phyloP scores from a whole-genome alignment of 2,329 filamentous ascomycete species.

The Ploettnerulaceae sp. region DNA sequence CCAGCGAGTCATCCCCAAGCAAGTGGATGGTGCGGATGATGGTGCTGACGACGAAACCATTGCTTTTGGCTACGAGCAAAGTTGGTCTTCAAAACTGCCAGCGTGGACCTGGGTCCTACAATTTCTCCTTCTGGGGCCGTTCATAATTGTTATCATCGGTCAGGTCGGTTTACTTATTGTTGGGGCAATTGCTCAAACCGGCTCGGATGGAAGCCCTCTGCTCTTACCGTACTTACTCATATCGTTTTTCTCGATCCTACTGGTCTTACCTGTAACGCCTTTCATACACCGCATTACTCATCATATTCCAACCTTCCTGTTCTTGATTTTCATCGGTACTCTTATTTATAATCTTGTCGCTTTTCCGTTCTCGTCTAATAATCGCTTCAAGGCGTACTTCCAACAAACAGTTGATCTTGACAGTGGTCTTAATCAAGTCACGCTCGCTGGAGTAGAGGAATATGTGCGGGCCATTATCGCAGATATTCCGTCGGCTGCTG shows the following conservation, averaged over 20 bases:
- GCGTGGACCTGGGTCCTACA: conserved; percentile 86
- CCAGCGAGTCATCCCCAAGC: conserved; percentile 27
- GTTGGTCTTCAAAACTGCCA: conserved; percentile 76
- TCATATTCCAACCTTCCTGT: conserved; percentile 73
- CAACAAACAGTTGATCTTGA: conserved; percentile 76
- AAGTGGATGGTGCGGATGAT: conserved; percentile 28
- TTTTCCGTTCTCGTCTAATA: conserved; percentile 80
- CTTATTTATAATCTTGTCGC: conserved; percentile 80
- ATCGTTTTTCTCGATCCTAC: conserved; percentile 61
- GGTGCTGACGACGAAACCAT: conserved; percentile 34
- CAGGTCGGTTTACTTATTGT: conserved; percentile 72
- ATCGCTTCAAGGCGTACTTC: conserved; percentile 83
- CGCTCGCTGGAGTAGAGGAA: conserved; percentile 61
- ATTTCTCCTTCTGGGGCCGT: conserved; percentile 72
- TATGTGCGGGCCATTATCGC: conserved; percentile 64
- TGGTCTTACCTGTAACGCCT: conserved; percentile 72
- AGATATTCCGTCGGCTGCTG: conserved; percentile 65
- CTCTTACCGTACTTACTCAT: conserved; percentile 68
- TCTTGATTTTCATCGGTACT: conserved; percentile 68
- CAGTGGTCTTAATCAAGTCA: conserved; percentile 63
- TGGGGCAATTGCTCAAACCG: conserved; percentile 71
- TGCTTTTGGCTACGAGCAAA: conserved; percentile 68
- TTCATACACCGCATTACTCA: conserved; percentile 84
- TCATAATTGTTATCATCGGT: conserved; percentile 70
- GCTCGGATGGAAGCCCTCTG: conserved; percentile 72